Percentiles rank a stretch among this genome's conserved stretches.
These are phyloP conservation scores for Fusarium tupiense DNA, from an alignment of 2,329 filamentous ascomycete genomes.

Conservation along the genomic window DNA sequence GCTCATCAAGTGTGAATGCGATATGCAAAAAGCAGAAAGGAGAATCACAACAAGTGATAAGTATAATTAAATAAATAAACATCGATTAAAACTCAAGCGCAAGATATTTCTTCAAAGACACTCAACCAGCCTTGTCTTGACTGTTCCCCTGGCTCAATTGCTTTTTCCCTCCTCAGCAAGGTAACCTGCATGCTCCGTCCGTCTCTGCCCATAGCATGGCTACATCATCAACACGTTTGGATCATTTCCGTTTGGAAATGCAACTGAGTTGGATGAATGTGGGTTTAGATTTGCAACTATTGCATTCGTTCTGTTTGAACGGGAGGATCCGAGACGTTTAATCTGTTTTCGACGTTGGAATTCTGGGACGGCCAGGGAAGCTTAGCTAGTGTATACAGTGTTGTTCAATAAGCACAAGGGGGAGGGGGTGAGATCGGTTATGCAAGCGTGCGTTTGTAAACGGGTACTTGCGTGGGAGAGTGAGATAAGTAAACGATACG, in stretches of 20 bases:
- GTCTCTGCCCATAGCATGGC: not conserved
- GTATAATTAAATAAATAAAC: rapidly evolving
- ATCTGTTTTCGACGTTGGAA: not conserved
- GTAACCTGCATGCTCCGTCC: not conserved
- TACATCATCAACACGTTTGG: not conserved
- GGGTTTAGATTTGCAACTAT: not conserved
- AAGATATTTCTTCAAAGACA: not conserved
- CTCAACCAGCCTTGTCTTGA: not conserved
- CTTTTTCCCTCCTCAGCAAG: not conserved
- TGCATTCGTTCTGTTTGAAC: not conserved
- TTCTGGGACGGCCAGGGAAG: not conserved
- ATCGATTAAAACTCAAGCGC: not conserved
- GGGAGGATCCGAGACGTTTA: not conserved
- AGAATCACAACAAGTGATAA: not conserved
- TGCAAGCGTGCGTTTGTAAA: not conserved
- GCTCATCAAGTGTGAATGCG: not conserved
- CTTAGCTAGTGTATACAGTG: no score
- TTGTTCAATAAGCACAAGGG: no score
- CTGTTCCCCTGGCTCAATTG: not conserved
- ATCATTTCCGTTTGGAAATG: not conserved
- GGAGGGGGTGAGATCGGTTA: not conserved
- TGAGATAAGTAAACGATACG: not conserved
- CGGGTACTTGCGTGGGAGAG: not conserved
- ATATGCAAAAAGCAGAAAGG: rapidly evolving
- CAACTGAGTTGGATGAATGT: rapidly evolving